A percentile compares a stretch with the other conserved stretches of the same genome.
Conservation (phyloP, 2,329 filamentous ascomycete species). For the Alternaria rosae region DNA sequence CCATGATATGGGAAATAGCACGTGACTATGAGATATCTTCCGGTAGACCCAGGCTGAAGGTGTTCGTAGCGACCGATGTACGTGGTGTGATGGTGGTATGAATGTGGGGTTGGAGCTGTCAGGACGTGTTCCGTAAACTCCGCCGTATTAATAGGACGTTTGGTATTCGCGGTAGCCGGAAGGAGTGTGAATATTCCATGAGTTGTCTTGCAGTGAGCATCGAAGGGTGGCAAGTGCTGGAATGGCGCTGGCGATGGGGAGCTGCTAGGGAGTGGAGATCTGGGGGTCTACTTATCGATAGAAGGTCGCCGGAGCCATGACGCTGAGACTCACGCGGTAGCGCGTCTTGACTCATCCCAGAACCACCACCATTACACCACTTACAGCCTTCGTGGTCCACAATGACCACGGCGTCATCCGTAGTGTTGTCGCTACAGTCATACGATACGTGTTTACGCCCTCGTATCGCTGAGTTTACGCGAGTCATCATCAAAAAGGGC, state of each 20-base stretch:
- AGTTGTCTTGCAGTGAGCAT: conserved; percentile 39
- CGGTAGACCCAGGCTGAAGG: not conserved
- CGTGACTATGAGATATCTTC: not conserved
- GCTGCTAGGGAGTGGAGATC: conserved; percentile 13
- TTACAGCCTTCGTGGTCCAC: not conserved
- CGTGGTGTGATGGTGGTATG: conserved; percentile 18
- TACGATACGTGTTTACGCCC: conserved; percentile 12
- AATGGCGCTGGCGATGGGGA: conserved; percentile 19
- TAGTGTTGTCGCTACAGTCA: not conserved
- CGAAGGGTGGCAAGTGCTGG: conserved; percentile 32
- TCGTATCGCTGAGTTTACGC: not conserved
- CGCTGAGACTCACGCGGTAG: conserved; percentile 15
- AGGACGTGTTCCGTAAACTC: conserved; percentile 26
- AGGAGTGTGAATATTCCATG: conserved; percentile 43
- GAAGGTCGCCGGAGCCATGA: conserved; percentile 12
- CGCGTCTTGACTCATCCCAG: conserved; percentile 23
- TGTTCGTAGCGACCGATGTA: not conserved
- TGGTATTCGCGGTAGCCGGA: conserved; percentile 30
- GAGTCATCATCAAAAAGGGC: conserved; percentile 23
- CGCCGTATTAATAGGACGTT: conserved; percentile 36
- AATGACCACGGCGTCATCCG: not conserved
- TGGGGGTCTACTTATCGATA: conserved; percentile 29
- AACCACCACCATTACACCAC: conserved; percentile 5
- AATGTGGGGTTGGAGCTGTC: conserved; percentile 18
- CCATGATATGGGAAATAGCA: conserved; percentile 29